A percentile compares a stretch with the other conserved stretches of the same genome.
Conservation (phyloP, 2,329 filamentous ascomycete species). For the Penicillium sp. region DNA sequence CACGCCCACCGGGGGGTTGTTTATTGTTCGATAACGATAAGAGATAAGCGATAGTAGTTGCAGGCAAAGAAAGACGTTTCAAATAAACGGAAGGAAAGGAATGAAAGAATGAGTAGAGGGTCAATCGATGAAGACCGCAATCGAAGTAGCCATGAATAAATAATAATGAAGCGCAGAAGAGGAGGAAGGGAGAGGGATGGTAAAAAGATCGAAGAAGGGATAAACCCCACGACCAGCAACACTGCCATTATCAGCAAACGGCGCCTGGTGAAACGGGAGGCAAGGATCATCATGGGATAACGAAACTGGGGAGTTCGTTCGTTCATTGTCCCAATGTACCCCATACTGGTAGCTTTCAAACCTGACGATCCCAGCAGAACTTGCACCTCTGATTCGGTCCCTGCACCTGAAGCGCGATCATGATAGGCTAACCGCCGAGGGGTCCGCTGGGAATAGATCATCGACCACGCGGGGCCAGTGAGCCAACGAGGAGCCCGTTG, state of each 20-base stretch:
- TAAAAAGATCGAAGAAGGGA: constrained; percentile 3
- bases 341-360: constrained; percentile 10
- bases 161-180: not conserved
- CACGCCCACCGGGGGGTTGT: not conserved
- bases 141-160: constrained; percentile 10
- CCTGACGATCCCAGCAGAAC: constrained; percentile 24
- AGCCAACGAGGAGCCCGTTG: constrained; percentile 22
- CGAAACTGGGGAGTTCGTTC: not conserved
- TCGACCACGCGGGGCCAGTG: constrained; percentile 28
- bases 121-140: not conserved
- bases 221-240: not conserved
- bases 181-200: not conserved
- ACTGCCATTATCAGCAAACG: not conserved
- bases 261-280: constrained; percentile 17
- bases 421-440: constrained; percentile 24
- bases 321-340: not conserved
- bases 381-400: constrained; percentile 20
- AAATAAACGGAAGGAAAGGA: constrained; percentile 9
- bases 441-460: constrained; percentile 25
- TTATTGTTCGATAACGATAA: not conserved
- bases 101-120: not conserved
- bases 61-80: constrained; percentile 2
- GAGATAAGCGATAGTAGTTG: not conserved
- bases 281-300: constrained; percentile 14
- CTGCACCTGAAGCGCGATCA: constrained; percentile 8